Percentiles rank a stretch among this genome's conserved stretches.
These are phyloP conservation scores for Termitomyces sp. DNA, from an alignment of 768 basidiomycete species.

Conservation along the genomic window DNA sequence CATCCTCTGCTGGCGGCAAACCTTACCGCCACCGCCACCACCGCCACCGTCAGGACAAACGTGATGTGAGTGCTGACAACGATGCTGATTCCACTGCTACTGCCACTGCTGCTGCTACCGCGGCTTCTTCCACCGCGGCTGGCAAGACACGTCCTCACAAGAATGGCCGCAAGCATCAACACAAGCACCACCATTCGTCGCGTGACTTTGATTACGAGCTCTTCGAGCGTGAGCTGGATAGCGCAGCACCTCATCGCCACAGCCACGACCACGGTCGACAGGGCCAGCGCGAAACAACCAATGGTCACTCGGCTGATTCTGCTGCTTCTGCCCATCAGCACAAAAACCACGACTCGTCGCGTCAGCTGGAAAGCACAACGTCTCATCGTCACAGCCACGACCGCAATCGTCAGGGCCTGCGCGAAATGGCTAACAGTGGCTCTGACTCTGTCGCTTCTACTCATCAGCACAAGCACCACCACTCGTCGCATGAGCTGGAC, in stretches of 20 bases:
- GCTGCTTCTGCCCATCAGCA: background rate
- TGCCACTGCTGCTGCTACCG: background rate
- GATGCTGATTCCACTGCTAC: background rate
- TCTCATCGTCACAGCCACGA: background rate
- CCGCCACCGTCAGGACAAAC: background rate
- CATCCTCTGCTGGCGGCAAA: background rate
- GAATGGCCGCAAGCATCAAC: background rate
- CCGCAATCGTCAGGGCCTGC: background rate
- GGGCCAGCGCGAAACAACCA: background rate
- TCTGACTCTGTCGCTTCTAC: no score
- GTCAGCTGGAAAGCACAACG: background rate
- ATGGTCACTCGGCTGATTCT: no score
- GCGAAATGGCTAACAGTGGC: background rate
- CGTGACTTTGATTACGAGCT: constrained; percentile 1
- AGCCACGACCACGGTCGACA: background rate
- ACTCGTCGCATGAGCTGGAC: background rate
- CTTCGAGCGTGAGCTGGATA: background rate
- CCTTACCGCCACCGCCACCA: background rate
- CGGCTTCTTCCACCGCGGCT: background rate
- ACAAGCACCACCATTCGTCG: background rate
- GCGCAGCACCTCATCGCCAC: background rate
- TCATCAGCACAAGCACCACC: background rate
- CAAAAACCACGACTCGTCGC: background rate
- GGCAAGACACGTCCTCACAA: background rate
- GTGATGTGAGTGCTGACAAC: background rate